Evolutionary conservation across 2,329 filamentous ascomycete species (phyloP), one percentile per base, ranked within the genome.

Genomic region (Coleophoma crateriformis): DNA sequence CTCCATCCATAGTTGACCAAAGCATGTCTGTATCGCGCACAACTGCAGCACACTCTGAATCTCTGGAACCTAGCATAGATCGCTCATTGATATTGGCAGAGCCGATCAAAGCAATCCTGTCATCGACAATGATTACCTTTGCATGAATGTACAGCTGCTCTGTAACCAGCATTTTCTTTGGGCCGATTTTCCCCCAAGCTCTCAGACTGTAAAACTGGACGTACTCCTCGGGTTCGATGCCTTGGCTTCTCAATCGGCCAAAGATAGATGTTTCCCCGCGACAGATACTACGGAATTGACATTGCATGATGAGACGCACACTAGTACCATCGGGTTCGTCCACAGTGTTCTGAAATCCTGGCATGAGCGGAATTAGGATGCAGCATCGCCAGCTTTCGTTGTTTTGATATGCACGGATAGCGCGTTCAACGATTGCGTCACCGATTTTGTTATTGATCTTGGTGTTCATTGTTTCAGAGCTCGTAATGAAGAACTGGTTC

Each of bases 1-100:
- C 77, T 35, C 91, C 91, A 46, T 81, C 90, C 94, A 99, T 97
- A 47, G 81, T 88, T 6, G 91, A 96, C 76, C 83, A 85, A 50
- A 96, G 81, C 82, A 96, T 90, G 65, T 96, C 90, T 1, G 88
- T 92, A 65, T 99, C 94, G 47, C 92, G 83, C 39, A 99, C 88
- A 40, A 97, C 79, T 7, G 91, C 86, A 5, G 92, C 94, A 54
- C 88, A 84, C 68, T 99, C 94, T 0, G 92, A 96, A 67, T 99
- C 94, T 61, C 94, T 82, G 45, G 82, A 86, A 8, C 94, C 94
- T 53, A 96, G 69, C 90, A 97, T 90, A 7, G 92, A 97, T 42
- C 94, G 84, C 68, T 99, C 94, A 61, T 99, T 99, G 74, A 99
- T 97, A 65, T 99, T 99, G 47, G 94, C 94, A 42, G 92, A 97